These are phyloP conservation scores for Cylindrotheca fusiformis DNA, from an alignment of 108 stramenopile genomes.

Conservation along the genomic window DNA sequence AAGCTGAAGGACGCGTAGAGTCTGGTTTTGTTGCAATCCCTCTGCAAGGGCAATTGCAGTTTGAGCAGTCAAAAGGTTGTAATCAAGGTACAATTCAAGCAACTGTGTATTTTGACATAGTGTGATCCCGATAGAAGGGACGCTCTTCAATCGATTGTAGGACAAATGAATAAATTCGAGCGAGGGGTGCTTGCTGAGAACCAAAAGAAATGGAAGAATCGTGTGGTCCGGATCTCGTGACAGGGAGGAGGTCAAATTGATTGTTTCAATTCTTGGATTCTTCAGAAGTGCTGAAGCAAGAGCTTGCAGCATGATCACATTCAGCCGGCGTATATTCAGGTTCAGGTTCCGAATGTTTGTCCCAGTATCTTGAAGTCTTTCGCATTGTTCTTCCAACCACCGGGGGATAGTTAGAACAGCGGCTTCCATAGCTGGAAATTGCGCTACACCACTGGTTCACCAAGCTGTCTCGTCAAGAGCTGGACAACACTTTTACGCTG, in stretches of 20 bases:
- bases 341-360: slow-evolving; percentile 31
- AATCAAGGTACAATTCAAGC: slow-evolving; percentile 46
- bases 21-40: slow-evolving; percentile 28
- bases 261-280: slow-evolving; percentile 20
- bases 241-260: slow-evolving; percentile 39
- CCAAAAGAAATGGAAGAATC: neutral
- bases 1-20: slow-evolving; percentile 34
- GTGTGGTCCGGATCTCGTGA: neutral
- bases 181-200: slow-evolving; percentile 20
- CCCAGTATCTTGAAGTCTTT: neutral
- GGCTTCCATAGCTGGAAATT: no score
- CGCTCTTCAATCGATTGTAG: slow-evolving; percentile 37
- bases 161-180: slow-evolving; percentile 32
- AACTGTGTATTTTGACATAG: slow-evolving; percentile 24
- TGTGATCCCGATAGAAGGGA: slow-evolving; percentile 4
- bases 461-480: no score
- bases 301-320: slow-evolving; percentile 9
- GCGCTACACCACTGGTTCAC: no score
- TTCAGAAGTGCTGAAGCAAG: slow-evolving; percentile 29
- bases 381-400: neutral
- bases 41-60: slow-evolving; percentile 36
- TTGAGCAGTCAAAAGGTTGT: slow-evolving; percentile 39
- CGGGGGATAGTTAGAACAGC: no score
- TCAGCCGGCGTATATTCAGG: slow-evolving; percentile 46
- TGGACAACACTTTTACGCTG: no score